Percentiles rank a stretch among this genome's conserved stretches.
Conservation (phyloP, 441 rosid species). For the Cnidoscolus chayamansa region DNA sequence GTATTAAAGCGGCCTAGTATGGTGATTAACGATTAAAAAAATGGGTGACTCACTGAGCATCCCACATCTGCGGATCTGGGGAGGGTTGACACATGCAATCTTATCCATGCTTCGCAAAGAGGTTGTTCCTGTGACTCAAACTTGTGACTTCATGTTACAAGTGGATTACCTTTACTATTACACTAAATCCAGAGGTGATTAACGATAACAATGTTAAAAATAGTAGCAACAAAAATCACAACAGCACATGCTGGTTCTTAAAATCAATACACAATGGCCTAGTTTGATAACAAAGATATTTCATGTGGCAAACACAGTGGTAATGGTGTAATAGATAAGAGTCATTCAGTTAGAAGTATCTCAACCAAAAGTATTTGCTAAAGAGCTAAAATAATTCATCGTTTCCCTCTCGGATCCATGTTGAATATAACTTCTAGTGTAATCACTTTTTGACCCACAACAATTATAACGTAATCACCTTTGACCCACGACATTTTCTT, state of each 20-base stretch:
- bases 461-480: slow-evolving; percentile 1
- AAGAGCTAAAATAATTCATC: slow-evolving; percentile 4
- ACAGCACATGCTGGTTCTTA: neutral
- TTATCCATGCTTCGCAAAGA: too few relatives aligned
- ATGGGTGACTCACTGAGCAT: too few relatives aligned
- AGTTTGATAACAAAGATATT: slow-evolving; percentile 6
- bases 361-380: slow-evolving; percentile 22
- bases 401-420: slow-evolving; percentile 7
- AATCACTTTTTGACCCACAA: slow-evolving; percentile 9
- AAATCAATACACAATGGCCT: slow-evolving; percentile 10
- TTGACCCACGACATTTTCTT: slow-evolving; percentile 14
- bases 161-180: too few relatives aligned
- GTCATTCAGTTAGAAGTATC: slow-evolving; percentile 12
- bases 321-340: neutral
- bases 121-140: too few relatives aligned
- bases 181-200: neutral
- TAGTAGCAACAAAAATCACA: neutral
- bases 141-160: too few relatives aligned
- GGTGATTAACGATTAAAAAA: neutral
- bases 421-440: neutral
- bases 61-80: too few relatives aligned
- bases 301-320: slow-evolving; percentile 18
- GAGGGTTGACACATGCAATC: too few relatives aligned
- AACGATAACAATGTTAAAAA: too few relatives aligned
- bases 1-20: neutral